Base-by-base conservation (phyloP, 441 rosid genomes). In the Erysimum cheiri region DNA sequence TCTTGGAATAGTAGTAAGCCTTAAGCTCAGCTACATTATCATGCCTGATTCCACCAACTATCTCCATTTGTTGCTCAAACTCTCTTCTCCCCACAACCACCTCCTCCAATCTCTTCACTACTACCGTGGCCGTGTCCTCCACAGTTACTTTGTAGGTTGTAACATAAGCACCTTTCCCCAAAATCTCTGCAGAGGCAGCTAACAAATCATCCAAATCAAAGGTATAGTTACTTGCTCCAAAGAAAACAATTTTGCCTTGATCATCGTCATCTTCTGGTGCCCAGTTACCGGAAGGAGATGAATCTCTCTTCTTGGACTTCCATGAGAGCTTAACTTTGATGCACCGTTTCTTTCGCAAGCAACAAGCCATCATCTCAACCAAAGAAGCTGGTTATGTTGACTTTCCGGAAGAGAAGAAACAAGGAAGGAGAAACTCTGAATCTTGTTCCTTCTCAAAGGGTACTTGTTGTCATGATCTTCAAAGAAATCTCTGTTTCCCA, bases 101-200 rank as follows among this genome's bases (percentile, higher is more conserved):
- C 66, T 90, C 93, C 71, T 90, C 92, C 78, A 92, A 65, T 67
- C 97, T 83, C 85, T 94, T 94, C 32, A 94, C 96, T 0, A 81
- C 96, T 6, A 90, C 83, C 0, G 86, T 83, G 46, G 79, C 81
- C 17, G 80, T 78, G 48, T 94, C 97, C 72, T 91, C 96, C 59
- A 90, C 81, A 5, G 89, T 87, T 6, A 95, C 96, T 80, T 85
- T 92, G 6, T 94, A 94, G 12, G 97, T 86, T 60, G 84, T 81
- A 24, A 93, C 94, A 6, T 79, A 83, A 5, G 73, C 79, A 15
- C 96, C 88, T 67, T 87, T 90, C 36, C 99, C 98, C 3, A 90
- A 88, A 46, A 94, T 87, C 75, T 92, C 88, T 7, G 99, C 98
- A 14, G 99, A 90, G 15, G 97, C 91, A 68, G 92, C 83, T 69